Evolutionary conservation across 192 early-diverging fungal genomes (phyloP), one percentile per base, ranked within the genome.

Genomic region (Backusella circina): DNA sequence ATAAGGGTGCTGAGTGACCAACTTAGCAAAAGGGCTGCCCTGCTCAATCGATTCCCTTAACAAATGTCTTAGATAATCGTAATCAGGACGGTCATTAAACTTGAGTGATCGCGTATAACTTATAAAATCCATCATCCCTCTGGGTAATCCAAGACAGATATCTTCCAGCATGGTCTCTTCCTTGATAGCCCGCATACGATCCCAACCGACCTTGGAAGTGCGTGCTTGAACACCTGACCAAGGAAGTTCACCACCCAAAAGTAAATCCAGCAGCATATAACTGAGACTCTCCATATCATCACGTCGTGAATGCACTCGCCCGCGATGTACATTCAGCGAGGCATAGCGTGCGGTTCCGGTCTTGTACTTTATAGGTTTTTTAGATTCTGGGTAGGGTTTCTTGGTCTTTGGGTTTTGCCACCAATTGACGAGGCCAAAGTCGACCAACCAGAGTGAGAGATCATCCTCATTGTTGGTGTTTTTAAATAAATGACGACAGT

Each of bases 331-430:
- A 79, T 94, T 93, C 39, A 96, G 87, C 51, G 86, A 87, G 77
- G 94, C 93, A 81, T 96, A 96, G 2, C 95, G 87, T 5, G 95
- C 95, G 7, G 95, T 96, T 1, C 95, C 95, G 30, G 86, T 85
- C 67, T 89, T 89, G 70, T 86, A 75, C 30, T 77, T 77, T 16
- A 80, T 84, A 3, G 65, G 75, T 28, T 73, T 77, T 12, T 84
- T 81, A 4, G 71, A 65, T 57, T 84, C 82, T 1, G 80, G 72
- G 9, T 80, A 79, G 16, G 84, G 80, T 33, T 85, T 86, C 16
- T 82, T 78, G 4, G 85, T 83, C 9, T 75, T 61, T 21, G 77
- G 77, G 64, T 88, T 79, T 31, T 83, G 69, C 71, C 85, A 89
- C 41, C 67, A 82, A n/a, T 80, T 35, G 8, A 84, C 84, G 5